Base-by-base conservation (phyloP, 2,329 filamentous ascomycete genomes). In the Hirsutella minnesotensis region DNA sequence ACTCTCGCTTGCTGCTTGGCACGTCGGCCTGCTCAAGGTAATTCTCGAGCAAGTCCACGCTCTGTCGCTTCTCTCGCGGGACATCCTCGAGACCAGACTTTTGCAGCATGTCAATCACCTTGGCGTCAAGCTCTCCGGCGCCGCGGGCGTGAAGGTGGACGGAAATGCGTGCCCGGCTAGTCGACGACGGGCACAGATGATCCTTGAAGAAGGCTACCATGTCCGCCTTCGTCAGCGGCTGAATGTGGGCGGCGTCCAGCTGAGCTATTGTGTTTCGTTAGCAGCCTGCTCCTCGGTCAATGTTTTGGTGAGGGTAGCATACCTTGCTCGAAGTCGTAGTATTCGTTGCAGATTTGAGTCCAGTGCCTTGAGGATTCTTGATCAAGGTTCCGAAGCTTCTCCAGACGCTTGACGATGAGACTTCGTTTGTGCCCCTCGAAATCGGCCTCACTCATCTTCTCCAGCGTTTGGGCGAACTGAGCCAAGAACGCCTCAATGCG, bases 391-490 rank as follows among this genome's bases (percentile, higher is more conserved):
- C 95, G 95, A 53, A 94, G 63, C 62, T 94, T 95, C 65, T 96
- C 89, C 19, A 94, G 68, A 15, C 86, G 72, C 65, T 88, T 88
- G 57, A 85, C 86, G 55, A 95, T 80, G 35, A 96, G 70, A 55
- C 88, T 94, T 52, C 84, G 77, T 68, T 95, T 95, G 66, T 96
- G 86, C 39, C 79, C 81, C 56, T 95, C 87, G 52, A 98, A 96
- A 9, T 90, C 86, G 2, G 77, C 69, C 2, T 90, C 80, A 3
- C 74, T 74, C 89, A 96, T 95, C 3, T 80, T 71, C 38, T 77
- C 69, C 20, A 96, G 63, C 3, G 68, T 79, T 36, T 75, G 67
- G 18, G 73, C 76, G 48, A 87, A 88, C 13, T 70, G 69, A 20
- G 68, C 68, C 34, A 98, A 64, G 70, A 96, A 96, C 2, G 79